These are phyloP conservation scores for Eimeria acervulina DNA, from an alignment of 169 alveolate genomes.

Conservation along the genomic window DNA sequence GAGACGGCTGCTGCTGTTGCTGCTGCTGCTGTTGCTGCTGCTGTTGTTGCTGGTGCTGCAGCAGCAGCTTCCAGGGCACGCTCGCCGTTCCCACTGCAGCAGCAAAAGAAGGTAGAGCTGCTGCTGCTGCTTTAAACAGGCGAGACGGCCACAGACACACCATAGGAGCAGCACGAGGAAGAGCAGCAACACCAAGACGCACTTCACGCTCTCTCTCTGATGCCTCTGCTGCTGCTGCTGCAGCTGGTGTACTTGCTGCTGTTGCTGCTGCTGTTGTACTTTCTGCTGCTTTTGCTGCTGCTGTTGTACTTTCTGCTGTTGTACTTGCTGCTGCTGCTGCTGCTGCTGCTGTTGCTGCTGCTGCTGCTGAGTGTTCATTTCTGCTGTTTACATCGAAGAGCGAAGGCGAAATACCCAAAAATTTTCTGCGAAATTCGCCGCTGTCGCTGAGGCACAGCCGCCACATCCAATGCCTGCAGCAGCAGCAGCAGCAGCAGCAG, in stretches of 20 bases:
- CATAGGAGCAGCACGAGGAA: conserved; percentile 6
- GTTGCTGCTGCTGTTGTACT: background rate
- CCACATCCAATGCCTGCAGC: conserved; percentile 48
- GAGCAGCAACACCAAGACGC: background rate
- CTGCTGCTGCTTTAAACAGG: background rate
- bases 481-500: background rate
- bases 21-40: conserved; percentile 30
- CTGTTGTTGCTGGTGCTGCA: conserved; percentile 8
- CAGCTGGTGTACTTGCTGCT: background rate
- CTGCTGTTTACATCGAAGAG: background rate
- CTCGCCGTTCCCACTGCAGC: conserved; percentile 14
- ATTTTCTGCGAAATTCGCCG: background rate
- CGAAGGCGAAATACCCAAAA: background rate
- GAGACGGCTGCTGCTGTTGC: background rate
- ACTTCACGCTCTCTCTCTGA: background rate
- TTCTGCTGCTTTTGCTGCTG: background rate
- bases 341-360: background rate
- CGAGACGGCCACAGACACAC: background rate
- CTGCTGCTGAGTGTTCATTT: background rate
- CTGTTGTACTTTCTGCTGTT: background rate
- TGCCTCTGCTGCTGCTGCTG: conserved; percentile 15
- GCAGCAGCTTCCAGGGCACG: background rate
- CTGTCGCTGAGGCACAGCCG: conserved; percentile 37
- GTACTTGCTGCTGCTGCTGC: background rate
- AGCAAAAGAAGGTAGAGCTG: conserved; percentile 25